Evolutionary conservation across 805 yeast genomes (phyloP), one percentile per base, ranked within the genome.

Genomic region (Wickerhamiella parazyma): DNA sequence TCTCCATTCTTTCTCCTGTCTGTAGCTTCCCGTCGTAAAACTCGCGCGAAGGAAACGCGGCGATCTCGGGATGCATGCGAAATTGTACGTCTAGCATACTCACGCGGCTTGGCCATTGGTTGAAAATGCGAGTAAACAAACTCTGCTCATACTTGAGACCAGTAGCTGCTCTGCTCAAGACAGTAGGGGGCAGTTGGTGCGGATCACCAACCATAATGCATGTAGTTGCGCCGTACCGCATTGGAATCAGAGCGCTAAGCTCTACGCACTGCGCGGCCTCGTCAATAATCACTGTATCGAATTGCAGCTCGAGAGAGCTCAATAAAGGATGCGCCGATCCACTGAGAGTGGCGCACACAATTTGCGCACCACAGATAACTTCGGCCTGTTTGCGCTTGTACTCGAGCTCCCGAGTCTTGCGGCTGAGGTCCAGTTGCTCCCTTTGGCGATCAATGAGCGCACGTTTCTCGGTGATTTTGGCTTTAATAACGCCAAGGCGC

Each of bases 181-280:
- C 97, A 0, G 98, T 89, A 0, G 98, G 98, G 0, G 98, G 98
- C 49, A 91, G 70, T 64, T 91, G 98, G 58, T 91, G 87, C 2
- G 97, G 97, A 65, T 91, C 98, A 59, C 98, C 98, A 37, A 91
- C 98, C 94, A 91, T 81, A 39, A 91, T 80, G 64, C 97, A 89
- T 44, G 77, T 75, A 47, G 71, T 77, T 54, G 93, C 82, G 1
- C 97, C 97, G 59, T 87, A 91, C 55, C 94, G 69, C 50, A 91
- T 66, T 0, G 98, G 98, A 53, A 89, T 89, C 20, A 91, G 72
- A 0, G 94, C 82, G 6, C 95, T 84, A 28, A 89, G 58, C 57
- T 89, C 98, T 33, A 91, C 87, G 74, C 94, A 81, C 61, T 89
- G 98, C 52, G 96, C 93, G 2, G 98, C 98, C 61, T 89, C 98